Conservation (phyloP, 129 eudicot genomes). For the Tagetes erecta region DNA sequence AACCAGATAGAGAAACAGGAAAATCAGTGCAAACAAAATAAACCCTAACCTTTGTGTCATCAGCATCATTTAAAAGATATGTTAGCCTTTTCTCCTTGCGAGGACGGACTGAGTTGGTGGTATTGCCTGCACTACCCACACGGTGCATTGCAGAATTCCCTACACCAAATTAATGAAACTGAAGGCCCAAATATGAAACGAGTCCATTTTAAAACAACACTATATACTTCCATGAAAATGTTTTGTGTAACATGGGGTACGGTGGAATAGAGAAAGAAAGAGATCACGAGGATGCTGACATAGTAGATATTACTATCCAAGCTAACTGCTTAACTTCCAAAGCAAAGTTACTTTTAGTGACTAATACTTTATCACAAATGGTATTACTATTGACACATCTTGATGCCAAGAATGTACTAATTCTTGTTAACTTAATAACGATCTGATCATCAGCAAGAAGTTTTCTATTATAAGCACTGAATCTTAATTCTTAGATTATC, state of each 20-base stretch:
- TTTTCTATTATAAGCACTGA: not conserved
- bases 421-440: conserved; percentile 13
- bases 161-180: conserved; percentile 25
- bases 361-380: conserved; percentile 8
- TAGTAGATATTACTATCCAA: conserved; percentile 3
- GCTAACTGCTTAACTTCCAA: conserved; percentile 10
- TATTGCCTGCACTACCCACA: conserved; percentile 82
- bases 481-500: conserved; percentile 3
- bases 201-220: not conserved
- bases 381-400: not conserved
- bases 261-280: conserved; percentile 19
- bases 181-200: conserved; percentile 13
- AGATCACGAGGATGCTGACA: conserved; percentile 4
- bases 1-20: conserved; percentile 15
- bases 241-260: not conserved
- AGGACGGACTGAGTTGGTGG: conserved; percentile 62
- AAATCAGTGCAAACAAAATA: conserved; percentile 6
- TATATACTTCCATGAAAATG: not conserved
- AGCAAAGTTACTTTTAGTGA: not conserved
- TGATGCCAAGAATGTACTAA: not conserved
- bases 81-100: conserved; percentile 90
- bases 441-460: not conserved
- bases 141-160: conserved; percentile 78
- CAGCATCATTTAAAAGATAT: conserved; percentile 73
- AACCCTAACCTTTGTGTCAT: conserved; percentile 70